Base-by-base conservation (phyloP, 2,329 filamentous ascomycete species). In the Colletotrichum acutatum region DNA sequence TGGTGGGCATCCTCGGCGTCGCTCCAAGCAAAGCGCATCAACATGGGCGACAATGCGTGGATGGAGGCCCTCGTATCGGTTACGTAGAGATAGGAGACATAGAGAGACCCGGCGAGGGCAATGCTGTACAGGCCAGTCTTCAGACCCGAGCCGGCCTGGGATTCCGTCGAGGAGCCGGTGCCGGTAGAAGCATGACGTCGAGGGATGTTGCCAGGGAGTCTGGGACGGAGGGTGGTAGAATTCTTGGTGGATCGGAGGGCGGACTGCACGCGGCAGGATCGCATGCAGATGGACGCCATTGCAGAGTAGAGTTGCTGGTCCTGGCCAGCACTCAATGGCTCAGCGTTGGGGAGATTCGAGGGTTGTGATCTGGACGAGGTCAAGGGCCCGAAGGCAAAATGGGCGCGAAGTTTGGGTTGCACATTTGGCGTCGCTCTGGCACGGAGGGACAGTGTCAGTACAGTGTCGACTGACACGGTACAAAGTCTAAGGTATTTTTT, bases 1-100 rank as follows among this genome's bases (percentile, higher is more conserved):
- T 97, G 92, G 81, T 99, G 97, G n/a, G 96, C 97, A 52, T 97
- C 95, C 82, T 99, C 97, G 71, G 93, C 93, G 78, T 97, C 94
- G 5, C 92, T 88, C 81, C 90, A 93, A 71, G 94, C 71, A 65
- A 87, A 83, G 62, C 94, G 91, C 5, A 97, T 80, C 22, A 91
- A 79, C 0, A 89, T 93, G 2, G 93, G 91, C 16, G 92, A 86
- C 34, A 92, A 82, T 82, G 90, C 89, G 82, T 95, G 93, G 71
- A 92, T 79, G 71, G 90, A 92, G 54, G 93, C 91, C 74, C 93
- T 87, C 7, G 93, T 95, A 80, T 95, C 93, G 66, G 93, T 95
- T n/a, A 86, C 83, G 79, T 95, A 95, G 75, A 93, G 82, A 80
- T 92, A 94, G 56, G 86, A 83, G 58, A 87, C 83, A 66, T 82